Evolutionary conservation across 257 asterid species (phyloP).

Genomic region (Scutellaria baicalensis): DNA sequence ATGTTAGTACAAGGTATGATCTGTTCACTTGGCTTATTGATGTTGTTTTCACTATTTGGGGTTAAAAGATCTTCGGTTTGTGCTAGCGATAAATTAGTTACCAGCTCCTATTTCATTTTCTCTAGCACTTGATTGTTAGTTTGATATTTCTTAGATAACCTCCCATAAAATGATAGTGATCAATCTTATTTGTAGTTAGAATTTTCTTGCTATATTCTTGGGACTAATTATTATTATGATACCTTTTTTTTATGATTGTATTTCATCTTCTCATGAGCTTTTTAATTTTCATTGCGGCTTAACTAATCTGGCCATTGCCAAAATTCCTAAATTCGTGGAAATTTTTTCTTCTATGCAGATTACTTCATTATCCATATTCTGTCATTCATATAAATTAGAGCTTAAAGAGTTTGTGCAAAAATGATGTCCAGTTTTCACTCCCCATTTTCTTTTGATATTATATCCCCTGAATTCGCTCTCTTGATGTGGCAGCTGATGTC

Average conservation of each 20-base stretch:
- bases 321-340: neutral
- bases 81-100: neutral
- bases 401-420: neutral
- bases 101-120: neutral
- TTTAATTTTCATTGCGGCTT: neutral
- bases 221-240: neutral
- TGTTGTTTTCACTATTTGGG: neutral
- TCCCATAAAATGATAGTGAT: neutral
- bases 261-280: neutral
- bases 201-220: neutral
- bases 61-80: neutral
- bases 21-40: neutral
- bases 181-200: neutral
- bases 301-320: neutral
- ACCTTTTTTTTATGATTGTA: neutral
- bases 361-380: neutral
- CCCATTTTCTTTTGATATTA: neutral
- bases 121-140: neutral
- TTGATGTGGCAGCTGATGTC: conserved; percentile 49
- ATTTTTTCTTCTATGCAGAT: neutral
- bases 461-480: neutral
- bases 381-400: neutral
- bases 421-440: neutral
- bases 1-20: conserved; percentile 55
- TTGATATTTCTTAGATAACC: conserved; percentile 1